phyloP scores from a whole-genome alignment of 176 grass and related monocot genomes.

The Triticum monococcum region DNA sequence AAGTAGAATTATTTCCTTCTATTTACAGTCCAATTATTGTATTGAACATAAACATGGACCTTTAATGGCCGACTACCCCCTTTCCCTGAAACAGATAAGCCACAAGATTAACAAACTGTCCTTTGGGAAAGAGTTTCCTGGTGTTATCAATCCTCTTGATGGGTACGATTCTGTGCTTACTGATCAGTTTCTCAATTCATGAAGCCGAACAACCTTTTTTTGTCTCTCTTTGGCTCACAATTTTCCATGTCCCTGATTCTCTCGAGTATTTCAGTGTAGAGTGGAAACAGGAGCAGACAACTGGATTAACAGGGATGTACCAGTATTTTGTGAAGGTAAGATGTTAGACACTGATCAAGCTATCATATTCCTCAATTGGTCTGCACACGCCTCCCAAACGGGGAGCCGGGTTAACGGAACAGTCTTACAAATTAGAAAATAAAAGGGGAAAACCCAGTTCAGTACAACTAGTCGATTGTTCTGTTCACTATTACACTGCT shows the following conservation, averaged over 20 bases:
- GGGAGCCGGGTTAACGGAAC: no score
- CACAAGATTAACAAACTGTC: slow-evolving; percentile 99
- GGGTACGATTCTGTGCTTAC: slow-evolving; percentile 57
- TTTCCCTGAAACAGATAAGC: slow-evolving; percentile 75
- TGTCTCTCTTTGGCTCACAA: slow-evolving; percentile 20
- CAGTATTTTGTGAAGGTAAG: slow-evolving; percentile 98
- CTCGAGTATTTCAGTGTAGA: slow-evolving; percentile 59
- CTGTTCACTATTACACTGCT: background rate
- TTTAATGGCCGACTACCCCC: background rate
- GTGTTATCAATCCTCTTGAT: slow-evolving; percentile 97
- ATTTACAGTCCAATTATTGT: slow-evolving; percentile 7
- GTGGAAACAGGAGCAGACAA: slow-evolving; percentile 72
- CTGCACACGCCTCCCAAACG: background rate
- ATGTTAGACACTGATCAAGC: background rate
- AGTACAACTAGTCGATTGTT: background rate
- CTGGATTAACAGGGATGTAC: slow-evolving; percentile 83
- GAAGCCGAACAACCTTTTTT: background rate
- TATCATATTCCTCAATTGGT: background rate
- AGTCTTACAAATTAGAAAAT: no score
- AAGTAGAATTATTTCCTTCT: slow-evolving; percentile 43
- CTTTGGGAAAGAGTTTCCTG: slow-evolving; percentile 95
- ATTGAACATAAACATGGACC: slow-evolving; percentile 17
- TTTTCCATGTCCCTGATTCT: slow-evolving; percentile 31
- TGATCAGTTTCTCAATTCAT: background rate
- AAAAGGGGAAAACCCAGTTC: no score